These are phyloP conservation scores for Kuraishia molischiana DNA, from an alignment of 805 yeast genomes.

Conservation along the genomic window DNA sequence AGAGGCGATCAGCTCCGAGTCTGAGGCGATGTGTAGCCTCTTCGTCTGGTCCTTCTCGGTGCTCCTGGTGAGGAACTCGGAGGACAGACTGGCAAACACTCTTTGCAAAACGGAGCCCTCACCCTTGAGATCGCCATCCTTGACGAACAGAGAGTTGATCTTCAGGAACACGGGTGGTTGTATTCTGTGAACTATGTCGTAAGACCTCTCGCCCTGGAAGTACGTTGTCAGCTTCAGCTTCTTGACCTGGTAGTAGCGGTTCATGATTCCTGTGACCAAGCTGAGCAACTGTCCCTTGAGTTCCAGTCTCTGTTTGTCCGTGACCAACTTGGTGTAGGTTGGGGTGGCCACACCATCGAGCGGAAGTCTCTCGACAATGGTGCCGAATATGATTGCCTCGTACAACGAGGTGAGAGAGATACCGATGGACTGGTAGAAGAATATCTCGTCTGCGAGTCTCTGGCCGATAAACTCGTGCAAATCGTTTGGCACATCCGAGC, in stretches of 20 bases:
- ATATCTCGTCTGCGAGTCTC: slow-evolving; percentile 77
- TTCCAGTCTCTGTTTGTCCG: slow-evolving; percentile 31
- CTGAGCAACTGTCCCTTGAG: slow-evolving; percentile 55
- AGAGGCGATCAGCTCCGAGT: slow-evolving; percentile 49
- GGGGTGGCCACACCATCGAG: slow-evolving; percentile 45
- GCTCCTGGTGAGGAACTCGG: slow-evolving; percentile 18
- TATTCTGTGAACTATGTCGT: slow-evolving; percentile 39
- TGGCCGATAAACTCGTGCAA: slow-evolving; percentile 76
- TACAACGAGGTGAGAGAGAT: slow-evolving; percentile 53
- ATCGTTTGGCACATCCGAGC: slow-evolving; percentile 54
- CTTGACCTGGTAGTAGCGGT: slow-evolving; percentile 79
- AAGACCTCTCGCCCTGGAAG: slow-evolving; percentile 12
- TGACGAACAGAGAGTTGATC: slow-evolving; percentile 22
- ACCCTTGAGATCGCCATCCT: slow-evolving; percentile 11
- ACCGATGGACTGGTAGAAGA: slow-evolving; percentile 75
- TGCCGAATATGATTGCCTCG: slow-evolving; percentile 59
- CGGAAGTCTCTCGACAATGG: slow-evolving; percentile 53
- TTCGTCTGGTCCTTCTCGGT: slow-evolving; percentile 8
- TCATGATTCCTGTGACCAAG: slow-evolving; percentile 59
- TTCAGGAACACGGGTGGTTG: slow-evolving; percentile 41
- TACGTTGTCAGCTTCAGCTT: slow-evolving; percentile 39
- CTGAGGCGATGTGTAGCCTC: slow-evolving; percentile 24
- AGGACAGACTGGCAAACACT: slow-evolving; percentile 18
- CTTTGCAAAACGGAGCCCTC: slow-evolving; percentile 22
- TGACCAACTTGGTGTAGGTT: slow-evolving; percentile 48